Evolutionary conservation across 106 monocot genomes (phyloP), one percentile per base, ranked within the genome.

Genomic region (Gastrodia elata): DNA sequence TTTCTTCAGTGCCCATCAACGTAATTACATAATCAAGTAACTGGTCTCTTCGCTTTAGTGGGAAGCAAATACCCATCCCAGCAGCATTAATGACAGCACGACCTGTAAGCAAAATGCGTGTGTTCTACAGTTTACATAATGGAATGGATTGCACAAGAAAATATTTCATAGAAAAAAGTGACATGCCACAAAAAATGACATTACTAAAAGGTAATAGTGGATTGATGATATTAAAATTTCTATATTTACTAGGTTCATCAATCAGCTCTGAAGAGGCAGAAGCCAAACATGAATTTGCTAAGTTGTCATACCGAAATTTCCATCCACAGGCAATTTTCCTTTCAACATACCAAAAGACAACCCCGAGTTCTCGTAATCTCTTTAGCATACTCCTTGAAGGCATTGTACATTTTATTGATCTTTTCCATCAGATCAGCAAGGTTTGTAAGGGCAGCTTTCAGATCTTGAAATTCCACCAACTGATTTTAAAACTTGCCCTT

Each of bases 1-100:
- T 73, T 69, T 88, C 92, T 74, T 97, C 93, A 79, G 86, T 82
- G 65, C 97, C 97, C 97, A 97, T 97, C 80, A 97, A 83, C 42
- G 92, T 97, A 18, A 97, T 74, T 30, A 93, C 93, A 80, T 89
- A 97, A 77, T 92, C 90, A 75, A 97, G 86, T 76, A 97, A 78
- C 71, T 83, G 84, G 73, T 97, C 97, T 77, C 97, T 90, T 80
- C 88, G 74, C 79, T 90, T 97, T 65, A 97, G 74, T 58, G 92
- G 93, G 76, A 97, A 93, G 46, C 83, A 88, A 44, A 97, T 76
- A 38, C 97, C 97, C 79, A 83, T 90, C 77, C 93, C 92, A 76
- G 92, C 77, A 74, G 97, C 97, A 84, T 86, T 86, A 69, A 97
- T 92, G 42, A 97, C 97, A 79, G 88, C 87, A 69, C 84, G 79